phyloP scores from a whole-genome alignment of 352 stramenopile genomes.

The Hyaloperonospora arabidopsidis region DNA sequence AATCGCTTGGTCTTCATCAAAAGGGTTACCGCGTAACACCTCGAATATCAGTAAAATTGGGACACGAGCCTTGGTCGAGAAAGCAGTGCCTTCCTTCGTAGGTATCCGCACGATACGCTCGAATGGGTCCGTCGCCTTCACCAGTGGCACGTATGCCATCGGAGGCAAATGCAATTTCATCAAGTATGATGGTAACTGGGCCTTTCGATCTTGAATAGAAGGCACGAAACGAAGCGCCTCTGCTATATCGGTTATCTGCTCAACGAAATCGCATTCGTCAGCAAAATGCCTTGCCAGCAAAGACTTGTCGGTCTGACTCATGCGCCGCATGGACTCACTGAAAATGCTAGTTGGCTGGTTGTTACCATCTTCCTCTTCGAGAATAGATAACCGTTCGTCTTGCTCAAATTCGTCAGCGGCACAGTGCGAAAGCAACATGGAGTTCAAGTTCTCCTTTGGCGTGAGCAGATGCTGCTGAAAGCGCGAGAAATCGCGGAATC shows the following conservation, averaged over 20 bases:
- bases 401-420: conserved; percentile 35
- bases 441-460: conserved; percentile 54
- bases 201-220: conserved; percentile 69
- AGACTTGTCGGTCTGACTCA: conserved; percentile 77
- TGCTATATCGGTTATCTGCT: conserved; percentile 84
- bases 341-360: conserved; percentile 71
- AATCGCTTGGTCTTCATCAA: conserved; percentile 38
- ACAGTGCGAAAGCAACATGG: conserved; percentile 35
- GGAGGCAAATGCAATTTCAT: conserved; percentile 77
- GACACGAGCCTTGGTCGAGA: conserved; percentile 81
- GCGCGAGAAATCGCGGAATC: conserved; percentile 77
- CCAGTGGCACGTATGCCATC: conserved; percentile 83
- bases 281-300: conserved; percentile 78
- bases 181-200: conserved; percentile 67
- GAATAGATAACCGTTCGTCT: conserved; percentile 32
- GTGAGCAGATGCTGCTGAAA: conserved; percentile 85
- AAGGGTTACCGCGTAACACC: conserved; percentile 73
- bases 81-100: conserved; percentile 79
- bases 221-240: conserved; percentile 79
- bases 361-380: conserved; percentile 67
- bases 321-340: conserved; percentile 50
- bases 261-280: conserved; percentile 83
- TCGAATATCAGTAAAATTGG: conserved; percentile 86
- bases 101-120: conserved; percentile 82
- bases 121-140: conserved; percentile 84